These are phyloP conservation scores for Neurospora sp. DNA, from an alignment of 495 filamentous ascomycete species.

Conservation along the genomic window DNA sequence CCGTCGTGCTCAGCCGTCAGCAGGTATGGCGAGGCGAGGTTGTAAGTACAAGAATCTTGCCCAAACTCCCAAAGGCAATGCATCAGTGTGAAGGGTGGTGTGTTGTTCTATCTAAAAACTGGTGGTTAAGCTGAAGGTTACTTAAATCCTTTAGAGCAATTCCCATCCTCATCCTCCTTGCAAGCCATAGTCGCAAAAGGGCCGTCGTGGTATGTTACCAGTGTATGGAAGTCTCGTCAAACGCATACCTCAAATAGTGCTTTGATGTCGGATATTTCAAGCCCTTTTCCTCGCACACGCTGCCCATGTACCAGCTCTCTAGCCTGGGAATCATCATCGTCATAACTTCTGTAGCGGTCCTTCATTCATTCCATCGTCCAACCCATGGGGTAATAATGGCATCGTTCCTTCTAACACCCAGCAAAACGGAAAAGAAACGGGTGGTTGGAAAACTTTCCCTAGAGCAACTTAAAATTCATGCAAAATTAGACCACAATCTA, in stretches of 20 bases:
- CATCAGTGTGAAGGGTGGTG: background rate
- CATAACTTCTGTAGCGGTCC: background rate
- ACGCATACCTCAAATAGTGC: background rate
- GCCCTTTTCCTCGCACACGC: background rate
- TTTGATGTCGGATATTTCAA: background rate
- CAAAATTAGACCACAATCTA: background rate
- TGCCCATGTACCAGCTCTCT: background rate
- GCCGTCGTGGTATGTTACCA: background rate
- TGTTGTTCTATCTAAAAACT: background rate
- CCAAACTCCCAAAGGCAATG: background rate
- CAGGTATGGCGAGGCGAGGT: background rate
- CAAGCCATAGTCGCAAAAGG: background rate
- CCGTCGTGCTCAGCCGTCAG: background rate
- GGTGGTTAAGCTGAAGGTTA: background rate
- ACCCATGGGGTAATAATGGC: background rate
- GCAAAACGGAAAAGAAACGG: background rate
- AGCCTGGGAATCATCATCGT: background rate
- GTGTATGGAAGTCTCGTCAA: background rate
- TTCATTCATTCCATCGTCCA: background rate
- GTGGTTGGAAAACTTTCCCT: background rate
- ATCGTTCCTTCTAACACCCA: background rate
- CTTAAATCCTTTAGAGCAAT: background rate
- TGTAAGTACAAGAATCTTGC: background rate
- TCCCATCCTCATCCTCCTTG: background rate
- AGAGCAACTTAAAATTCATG: background rate